These are phyloP conservation scores for Aspergillus steynii DNA, from an alignment of 495 filamentous ascomycete species.

Conservation along the genomic window DNA sequence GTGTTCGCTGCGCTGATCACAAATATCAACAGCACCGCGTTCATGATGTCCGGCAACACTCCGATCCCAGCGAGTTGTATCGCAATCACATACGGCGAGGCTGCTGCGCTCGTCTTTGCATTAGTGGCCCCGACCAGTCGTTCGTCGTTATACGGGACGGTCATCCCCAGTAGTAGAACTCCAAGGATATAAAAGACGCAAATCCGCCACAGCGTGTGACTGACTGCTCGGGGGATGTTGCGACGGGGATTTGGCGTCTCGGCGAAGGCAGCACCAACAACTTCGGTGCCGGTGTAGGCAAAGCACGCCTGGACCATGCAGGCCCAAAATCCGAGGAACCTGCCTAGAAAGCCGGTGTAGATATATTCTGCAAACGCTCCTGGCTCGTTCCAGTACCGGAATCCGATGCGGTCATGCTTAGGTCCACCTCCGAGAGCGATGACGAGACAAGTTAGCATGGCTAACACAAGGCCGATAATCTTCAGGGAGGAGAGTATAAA, in stretches of 20 bases:
- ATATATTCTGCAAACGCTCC: constrained; percentile 55
- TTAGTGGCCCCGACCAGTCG: not conserved
- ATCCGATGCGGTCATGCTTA: constrained; percentile 43
- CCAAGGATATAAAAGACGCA: constrained; percentile 69
- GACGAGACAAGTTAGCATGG: constrained; percentile 43
- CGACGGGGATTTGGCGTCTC: constrained; percentile 65
- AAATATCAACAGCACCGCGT: constrained; percentile 68
- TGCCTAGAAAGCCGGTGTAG: constrained; percentile 60
- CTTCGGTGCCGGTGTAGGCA: constrained; percentile 59
- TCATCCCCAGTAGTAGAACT: constrained; percentile 60
- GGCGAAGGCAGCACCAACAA: constrained; percentile 69
- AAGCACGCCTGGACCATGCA: constrained; percentile 54
- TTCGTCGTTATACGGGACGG: constrained; percentile 17
- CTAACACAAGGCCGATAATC: constrained; percentile 63
- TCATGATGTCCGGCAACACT: constrained; percentile 69
- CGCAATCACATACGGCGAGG: not conserved
- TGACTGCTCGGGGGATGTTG: constrained; percentile 53
- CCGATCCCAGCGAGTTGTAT: too few relatives aligned
- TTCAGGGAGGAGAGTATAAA: constrained; percentile 72
- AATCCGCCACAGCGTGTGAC: constrained; percentile 66
- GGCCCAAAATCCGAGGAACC: constrained; percentile 70
- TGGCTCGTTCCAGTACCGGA: constrained; percentile 33
- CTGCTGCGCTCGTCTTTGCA: not conserved
- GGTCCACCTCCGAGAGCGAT: constrained; percentile 77
- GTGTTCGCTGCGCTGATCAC: constrained; percentile 79